phyloP scores from a whole-genome alignment of 2,329 filamentous ascomycete species.

The Colletotrichum phormii region DNA sequence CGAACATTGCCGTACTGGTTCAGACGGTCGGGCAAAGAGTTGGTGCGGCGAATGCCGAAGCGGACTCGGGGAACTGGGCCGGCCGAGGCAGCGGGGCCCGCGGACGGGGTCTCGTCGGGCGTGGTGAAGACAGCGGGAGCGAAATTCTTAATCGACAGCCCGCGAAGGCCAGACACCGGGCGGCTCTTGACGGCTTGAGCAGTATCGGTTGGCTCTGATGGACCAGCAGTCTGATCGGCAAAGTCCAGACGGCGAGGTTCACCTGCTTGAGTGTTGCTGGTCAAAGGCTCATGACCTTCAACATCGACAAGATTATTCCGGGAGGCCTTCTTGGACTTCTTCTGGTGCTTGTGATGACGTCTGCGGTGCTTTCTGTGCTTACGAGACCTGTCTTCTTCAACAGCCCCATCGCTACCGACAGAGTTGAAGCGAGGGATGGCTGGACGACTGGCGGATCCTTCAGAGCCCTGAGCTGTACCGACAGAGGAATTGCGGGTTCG shows the following conservation, averaged over 20 bases:
- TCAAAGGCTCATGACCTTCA: constrained; percentile 44
- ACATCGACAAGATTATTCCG: constrained; percentile 47
- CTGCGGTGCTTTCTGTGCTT: constrained; percentile 50
- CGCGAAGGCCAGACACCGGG: constrained; percentile 67
- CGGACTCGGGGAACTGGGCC: constrained; percentile 68
- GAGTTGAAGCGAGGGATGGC: constrained; percentile 51
- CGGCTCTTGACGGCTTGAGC: constrained; percentile 39
- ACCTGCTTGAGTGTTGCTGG: constrained; percentile 46
- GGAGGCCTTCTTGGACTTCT: constrained; percentile 59
- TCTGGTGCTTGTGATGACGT: constrained; percentile 51
- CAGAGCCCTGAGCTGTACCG: constrained; percentile 52
- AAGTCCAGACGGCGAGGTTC: constrained; percentile 71
- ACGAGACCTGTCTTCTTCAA: constrained; percentile 56
- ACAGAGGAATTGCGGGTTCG: constrained; percentile 56
- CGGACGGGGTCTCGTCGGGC: constrained; percentile 39
- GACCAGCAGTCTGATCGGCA: constrained; percentile 51
- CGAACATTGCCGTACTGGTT: constrained; percentile 56
- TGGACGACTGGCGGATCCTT: constrained; percentile 52
- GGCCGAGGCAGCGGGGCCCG: constrained; percentile 38
- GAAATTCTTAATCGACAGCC: constrained; percentile 74
- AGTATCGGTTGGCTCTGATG: constrained; percentile 44
- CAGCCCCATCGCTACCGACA: constrained; percentile 54
- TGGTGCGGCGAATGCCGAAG: constrained; percentile 78
- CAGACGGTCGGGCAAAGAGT: constrained; percentile 78
- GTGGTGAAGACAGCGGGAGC: constrained; percentile 76